Conservation (phyloP, 1,284 basidiomycete species). For the Amylostereum areolatum region DNA sequence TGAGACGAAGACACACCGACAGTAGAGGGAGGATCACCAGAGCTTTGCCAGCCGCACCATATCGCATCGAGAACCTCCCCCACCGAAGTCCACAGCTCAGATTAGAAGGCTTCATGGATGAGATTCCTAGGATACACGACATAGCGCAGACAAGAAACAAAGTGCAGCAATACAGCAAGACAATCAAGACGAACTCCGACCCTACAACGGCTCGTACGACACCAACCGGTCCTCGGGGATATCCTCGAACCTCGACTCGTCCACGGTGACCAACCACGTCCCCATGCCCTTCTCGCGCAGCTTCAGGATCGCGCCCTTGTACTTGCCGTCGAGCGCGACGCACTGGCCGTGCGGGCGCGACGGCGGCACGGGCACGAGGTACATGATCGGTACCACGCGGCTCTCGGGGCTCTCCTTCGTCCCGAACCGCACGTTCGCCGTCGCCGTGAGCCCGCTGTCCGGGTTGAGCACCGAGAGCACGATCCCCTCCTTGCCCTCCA, state of each 20-base stretch:
- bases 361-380: conserved; percentile 34
- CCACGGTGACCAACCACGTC: conserved; percentile 9
- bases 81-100: no score
- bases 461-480: conserved; percentile 32
- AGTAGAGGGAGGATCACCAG: no score
- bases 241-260: conserved; percentile 3
- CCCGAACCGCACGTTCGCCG: conserved; percentile 26
- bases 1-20: no score
- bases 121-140: no score
- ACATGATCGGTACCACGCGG: conserved; percentile 30
- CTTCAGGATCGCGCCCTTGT: conserved; percentile 30
- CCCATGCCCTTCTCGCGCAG: conserved; percentile 24
- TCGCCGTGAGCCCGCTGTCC: conserved; percentile 21
- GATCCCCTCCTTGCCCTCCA: conserved; percentile 43
- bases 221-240: conserved; percentile 4
- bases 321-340: conserved; percentile 28
- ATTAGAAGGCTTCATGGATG: no score
- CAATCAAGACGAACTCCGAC: no score
- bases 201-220: no score
- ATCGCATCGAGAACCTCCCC: no score
- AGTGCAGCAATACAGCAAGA: no score
- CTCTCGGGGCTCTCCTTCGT: conserved; percentile 1
- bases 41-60: no score
- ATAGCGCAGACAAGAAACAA: no score
- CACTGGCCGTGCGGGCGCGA: conserved; percentile 30